Conservation (phyloP, 2,329 filamentous ascomycete species). For the Cercospora brassicicola region DNA sequence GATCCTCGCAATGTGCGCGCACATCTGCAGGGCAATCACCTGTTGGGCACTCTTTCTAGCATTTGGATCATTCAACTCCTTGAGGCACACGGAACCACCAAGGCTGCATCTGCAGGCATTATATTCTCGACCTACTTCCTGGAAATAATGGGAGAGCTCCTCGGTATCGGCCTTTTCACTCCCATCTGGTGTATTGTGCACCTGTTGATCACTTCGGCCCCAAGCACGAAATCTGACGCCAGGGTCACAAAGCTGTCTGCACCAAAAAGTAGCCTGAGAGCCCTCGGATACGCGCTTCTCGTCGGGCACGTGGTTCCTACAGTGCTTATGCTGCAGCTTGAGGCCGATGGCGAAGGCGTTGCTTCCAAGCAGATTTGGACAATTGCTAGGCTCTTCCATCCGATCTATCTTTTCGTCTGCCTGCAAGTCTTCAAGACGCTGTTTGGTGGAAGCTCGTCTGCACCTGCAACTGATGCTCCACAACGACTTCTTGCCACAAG, state of each 20-base stretch:
- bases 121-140: slow-evolving; percentile 24
- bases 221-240: slow-evolving; percentile 6
- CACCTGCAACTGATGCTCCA: slow-evolving; percentile 2
- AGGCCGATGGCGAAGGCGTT: slow-evolving; percentile 23
- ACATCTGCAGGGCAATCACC: slow-evolving; percentile 26
- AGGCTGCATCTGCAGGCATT: slow-evolving; percentile 3
- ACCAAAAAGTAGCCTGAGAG: slow-evolving; percentile 13
- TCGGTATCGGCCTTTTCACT: slow-evolving; percentile 29
- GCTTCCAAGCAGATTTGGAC: slow-evolving; percentile 29
- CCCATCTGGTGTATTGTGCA: slow-evolving; percentile 28
- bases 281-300: slow-evolving; percentile 26
- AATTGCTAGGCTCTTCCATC: slow-evolving; percentile 28
- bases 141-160: slow-evolving; percentile 27
- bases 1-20: slow-evolving; percentile 26
- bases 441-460: slow-evolving; percentile 1
- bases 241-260: slow-evolving; percentile 6
- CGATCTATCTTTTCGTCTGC: slow-evolving; percentile 20
- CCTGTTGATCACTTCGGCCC: slow-evolving; percentile 18
- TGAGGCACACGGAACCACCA: slow-evolving; percentile 22
- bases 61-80: slow-evolving; percentile 28
- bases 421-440: slow-evolving; percentile 5
- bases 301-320: slow-evolving; percentile 27
- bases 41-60: slow-evolving; percentile 25
- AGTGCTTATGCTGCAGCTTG: slow-evolving; percentile 24
- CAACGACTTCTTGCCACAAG: slow-evolving; percentile 12